phyloP scores from a whole-genome alignment of 2,329 filamentous ascomycete genomes.

The Trichoderma asperellum region DNA sequence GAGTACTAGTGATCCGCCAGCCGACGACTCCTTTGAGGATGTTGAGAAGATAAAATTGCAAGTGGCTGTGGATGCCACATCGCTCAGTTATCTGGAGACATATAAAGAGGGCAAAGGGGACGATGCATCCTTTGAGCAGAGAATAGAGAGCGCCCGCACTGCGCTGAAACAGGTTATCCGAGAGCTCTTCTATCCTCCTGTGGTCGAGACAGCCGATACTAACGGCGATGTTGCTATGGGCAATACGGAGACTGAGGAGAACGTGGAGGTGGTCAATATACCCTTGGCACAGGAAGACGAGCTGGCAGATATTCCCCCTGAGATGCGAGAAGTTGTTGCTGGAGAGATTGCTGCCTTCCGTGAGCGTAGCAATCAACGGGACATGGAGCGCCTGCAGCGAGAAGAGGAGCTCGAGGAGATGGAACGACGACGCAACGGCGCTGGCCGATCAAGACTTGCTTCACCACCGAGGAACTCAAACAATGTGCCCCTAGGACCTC shows the following conservation, averaged over 20 bases:
- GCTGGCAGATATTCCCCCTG: slow-evolving; percentile 89
- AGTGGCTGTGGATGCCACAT: slow-evolving; percentile 79
- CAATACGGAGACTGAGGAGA: slow-evolving; percentile 64
- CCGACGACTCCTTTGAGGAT: slow-evolving; percentile 52
- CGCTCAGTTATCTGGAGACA: slow-evolving; percentile 82
- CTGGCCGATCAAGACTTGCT: slow-evolving; percentile 66
- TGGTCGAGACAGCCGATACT: slow-evolving; percentile 54
- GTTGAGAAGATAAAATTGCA: slow-evolving; percentile 73
- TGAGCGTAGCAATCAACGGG: slow-evolving; percentile 84
- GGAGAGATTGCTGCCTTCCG: slow-evolving; percentile 93
- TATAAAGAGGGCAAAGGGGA: slow-evolving; percentile 71
- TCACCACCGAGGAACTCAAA: slow-evolving; percentile 74
- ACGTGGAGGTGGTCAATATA: slow-evolving; percentile 87
- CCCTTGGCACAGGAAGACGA: slow-evolving; percentile 88
- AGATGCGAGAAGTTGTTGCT: slow-evolving; percentile 94
- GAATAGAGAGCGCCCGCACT: slow-evolving; percentile 69
- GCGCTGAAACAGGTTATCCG: slow-evolving; percentile 70
- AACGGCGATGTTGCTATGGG: slow-evolving; percentile 73
- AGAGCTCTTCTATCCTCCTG: slow-evolving; percentile 71
- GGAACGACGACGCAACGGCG: slow-evolving; percentile 75
- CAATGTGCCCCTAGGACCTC: slow-evolving; percentile 47
- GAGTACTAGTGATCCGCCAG: slow-evolving; percentile 48
- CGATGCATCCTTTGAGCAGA: slow-evolving; percentile 65
- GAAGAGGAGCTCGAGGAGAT: slow-evolving; percentile 92
- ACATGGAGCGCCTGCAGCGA: slow-evolving; percentile 81